Evolutionary conservation across 2,329 filamentous ascomycete genomes (phyloP), one percentile per base, ranked within the genome.

Genomic region (Monosporascus sp.): DNA sequence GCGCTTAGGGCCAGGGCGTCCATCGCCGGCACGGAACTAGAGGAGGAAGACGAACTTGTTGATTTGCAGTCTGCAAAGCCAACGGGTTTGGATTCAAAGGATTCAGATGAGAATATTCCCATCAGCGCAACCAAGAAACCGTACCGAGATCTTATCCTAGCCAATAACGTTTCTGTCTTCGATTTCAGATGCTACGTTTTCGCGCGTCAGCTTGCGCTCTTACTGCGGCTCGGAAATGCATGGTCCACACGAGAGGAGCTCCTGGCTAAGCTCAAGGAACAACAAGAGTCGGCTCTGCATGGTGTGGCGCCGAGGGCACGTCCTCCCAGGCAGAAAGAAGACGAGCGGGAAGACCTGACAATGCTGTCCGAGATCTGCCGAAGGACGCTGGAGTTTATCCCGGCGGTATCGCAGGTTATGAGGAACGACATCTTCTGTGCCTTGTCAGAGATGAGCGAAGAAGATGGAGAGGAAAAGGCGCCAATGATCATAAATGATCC

Each of bases 171-270:
- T 37, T 99, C 94, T 0, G 79, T 96, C 3, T 97, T 97, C 66
- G 94, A 99, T 69, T 97, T 99, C 68, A 81, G 90, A 49, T 90
- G 88, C 61, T 99, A 99, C 68, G 85, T 99, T 14, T 99, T 97
- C 69, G 86, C 91, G 3, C 83, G 94, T 24, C 93, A 99, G 64
- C 84, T 96, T 57, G 82, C 88, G 3, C 73, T 99, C 1, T 78
- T 97, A 1, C 77, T 96, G 14, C 83, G 92, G 5, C 79, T 96
- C 1, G 91, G 89, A n/a, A 94, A 93, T 65, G 82, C 82, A 0
- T 81, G 73, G 70, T 84, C 81, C 2, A 82, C 82, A 0, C 70
- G 80, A 38, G 83, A 86, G 59, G 84, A 87, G 62, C 72, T 87
- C 0, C 67, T 86, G 1, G 77, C 78, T 9, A 85, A 84, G 65